A percentile compares a stretch with the other conserved stretches of the same genome.
phyloP scores from a whole-genome alignment of 1,284 basidiomycete species.

The Ustilago vetiveriae region DNA sequence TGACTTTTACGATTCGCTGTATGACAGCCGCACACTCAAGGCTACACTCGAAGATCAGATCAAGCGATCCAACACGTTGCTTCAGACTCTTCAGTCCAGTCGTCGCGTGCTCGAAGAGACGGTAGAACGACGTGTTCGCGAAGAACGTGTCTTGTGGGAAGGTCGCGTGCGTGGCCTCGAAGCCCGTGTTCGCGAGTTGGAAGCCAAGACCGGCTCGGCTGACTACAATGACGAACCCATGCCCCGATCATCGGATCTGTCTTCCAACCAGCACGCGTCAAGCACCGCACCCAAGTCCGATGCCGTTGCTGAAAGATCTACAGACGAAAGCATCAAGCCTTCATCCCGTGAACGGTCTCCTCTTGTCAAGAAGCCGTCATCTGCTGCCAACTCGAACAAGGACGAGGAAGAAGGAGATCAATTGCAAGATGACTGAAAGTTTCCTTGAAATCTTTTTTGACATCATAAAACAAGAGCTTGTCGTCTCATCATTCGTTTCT shows the following conservation, averaged over 20 bases:
- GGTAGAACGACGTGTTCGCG: conserved; percentile 56
- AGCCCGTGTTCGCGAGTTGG: conserved; percentile 46
- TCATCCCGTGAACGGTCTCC: conserved; percentile 22
- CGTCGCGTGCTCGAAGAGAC: conserved; percentile 61
- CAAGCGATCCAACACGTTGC: conserved; percentile 60
- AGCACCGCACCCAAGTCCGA: background rate
- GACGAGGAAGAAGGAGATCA: conserved; percentile 37
- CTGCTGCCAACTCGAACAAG: conserved; percentile 3
- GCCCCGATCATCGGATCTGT: conserved; percentile 1
- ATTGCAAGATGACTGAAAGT: conserved; percentile 28
- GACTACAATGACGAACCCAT: conserved; percentile 17
- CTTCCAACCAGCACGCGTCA: conserved; percentile 4
- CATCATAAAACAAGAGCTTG: too few relatives aligned
- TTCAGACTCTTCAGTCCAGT: conserved; percentile 63
- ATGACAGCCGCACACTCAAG: conserved; percentile 64
- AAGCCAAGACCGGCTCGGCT: conserved; percentile 31
- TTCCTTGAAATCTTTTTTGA: too few relatives aligned
- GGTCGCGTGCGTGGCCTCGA: conserved; percentile 53
- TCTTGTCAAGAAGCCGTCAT: conserved; percentile 4
- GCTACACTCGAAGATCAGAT: conserved; percentile 65
- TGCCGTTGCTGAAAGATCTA: conserved; percentile 4
- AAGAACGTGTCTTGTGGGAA: conserved; percentile 59
- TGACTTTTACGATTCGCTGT: conserved; percentile 63
- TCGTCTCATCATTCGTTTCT: background rate
- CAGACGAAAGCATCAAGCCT: conserved; percentile 3